phyloP scores from a whole-genome alignment of 2,329 filamentous ascomycete genomes.

The Calonectria leucothoes region DNA sequence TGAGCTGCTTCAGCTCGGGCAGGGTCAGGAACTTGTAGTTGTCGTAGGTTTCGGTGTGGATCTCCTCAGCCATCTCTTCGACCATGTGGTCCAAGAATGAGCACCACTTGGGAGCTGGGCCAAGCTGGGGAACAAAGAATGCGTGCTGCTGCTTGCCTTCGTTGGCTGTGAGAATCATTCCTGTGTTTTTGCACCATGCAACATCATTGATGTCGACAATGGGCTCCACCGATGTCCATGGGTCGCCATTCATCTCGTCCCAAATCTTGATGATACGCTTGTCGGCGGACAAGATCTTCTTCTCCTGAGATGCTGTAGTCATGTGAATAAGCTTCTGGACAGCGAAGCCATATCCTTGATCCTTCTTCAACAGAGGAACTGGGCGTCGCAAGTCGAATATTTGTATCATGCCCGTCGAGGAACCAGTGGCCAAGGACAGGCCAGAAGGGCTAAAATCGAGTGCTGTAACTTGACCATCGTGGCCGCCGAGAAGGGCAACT shows the following conservation, averaged over 20 bases:
- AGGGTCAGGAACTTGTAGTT: conserved; percentile 98
- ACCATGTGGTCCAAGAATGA: conserved; percentile 97
- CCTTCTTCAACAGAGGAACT: conserved; percentile 86
- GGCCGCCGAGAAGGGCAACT: conserved; percentile 79
- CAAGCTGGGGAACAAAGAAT: conserved; percentile 94
- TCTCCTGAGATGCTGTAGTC: conserved; percentile 79
- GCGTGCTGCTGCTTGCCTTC: conserved; percentile 95
- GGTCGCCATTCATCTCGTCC: conserved; percentile 83
- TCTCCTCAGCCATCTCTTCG: conserved; percentile 95
- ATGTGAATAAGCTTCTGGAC: conserved; percentile 85
- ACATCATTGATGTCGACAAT: conserved; percentile 95
- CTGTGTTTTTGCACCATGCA: conserved; percentile 89
- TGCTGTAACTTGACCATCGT: conserved; percentile 83
- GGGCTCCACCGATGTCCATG: conserved; percentile 97
- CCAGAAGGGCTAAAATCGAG: conserved; percentile 88
- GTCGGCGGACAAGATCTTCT: conserved; percentile 91
- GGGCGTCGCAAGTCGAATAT: conserved; percentile 94
- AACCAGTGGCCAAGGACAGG: conserved; percentile 85
- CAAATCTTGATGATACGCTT: conserved; percentile 98
- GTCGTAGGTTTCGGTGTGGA: conserved; percentile 87
- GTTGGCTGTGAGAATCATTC: conserved; percentile 97
- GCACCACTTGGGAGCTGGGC: conserved; percentile 95
- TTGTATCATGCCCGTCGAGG: conserved; percentile 88
- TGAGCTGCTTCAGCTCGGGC: conserved; percentile 86
- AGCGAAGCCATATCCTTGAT: conserved; percentile 94